phyloP scores from a whole-genome alignment of 768 basidiomycete species.

The Thelephora aurantiotincta region DNA sequence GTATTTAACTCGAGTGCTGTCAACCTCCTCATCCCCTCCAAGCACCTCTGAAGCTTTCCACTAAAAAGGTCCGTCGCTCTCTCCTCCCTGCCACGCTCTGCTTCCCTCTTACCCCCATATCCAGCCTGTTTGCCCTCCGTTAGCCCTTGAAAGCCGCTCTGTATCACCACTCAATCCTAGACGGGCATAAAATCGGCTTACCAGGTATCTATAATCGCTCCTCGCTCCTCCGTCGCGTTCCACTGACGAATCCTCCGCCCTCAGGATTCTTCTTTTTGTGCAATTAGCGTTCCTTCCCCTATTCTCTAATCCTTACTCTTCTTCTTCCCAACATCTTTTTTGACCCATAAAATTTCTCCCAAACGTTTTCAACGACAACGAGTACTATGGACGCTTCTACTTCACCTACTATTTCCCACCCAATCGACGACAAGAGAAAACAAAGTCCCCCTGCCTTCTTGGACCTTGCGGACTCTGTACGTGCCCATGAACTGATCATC shows the following conservation, averaged over 20 bases:
- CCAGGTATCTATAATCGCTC: slow-evolving; percentile 29
- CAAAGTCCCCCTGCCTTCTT: slow-evolving; percentile 86
- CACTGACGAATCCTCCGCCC: slow-evolving; percentile 4
- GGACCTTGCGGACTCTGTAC: slow-evolving; percentile 85
- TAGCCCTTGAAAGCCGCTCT: slow-evolving; percentile 42
- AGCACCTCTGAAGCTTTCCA: slow-evolving; percentile 13
- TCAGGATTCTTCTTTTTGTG: slow-evolving; percentile 36
- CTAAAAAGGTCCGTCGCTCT: slow-evolving; percentile 12
- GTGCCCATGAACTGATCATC: slow-evolving; percentile 18
- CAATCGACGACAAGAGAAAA: slow-evolving; percentile 53
- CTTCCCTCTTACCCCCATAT: slow-evolving; percentile 2
- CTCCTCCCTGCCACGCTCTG: slow-evolving; percentile 2
- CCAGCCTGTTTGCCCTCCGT: background rate
- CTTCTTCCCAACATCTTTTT: slow-evolving; percentile 36
- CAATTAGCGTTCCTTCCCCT: slow-evolving; percentile 38
- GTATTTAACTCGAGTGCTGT: slow-evolving; percentile 15
- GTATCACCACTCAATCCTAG: slow-evolving; percentile 70
- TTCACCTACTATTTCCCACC: slow-evolving; percentile 50
- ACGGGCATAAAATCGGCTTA: slow-evolving; percentile 65
- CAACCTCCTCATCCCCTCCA: slow-evolving; percentile 9
- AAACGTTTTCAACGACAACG: slow-evolving; percentile 42
- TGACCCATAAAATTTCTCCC: slow-evolving; percentile 36
- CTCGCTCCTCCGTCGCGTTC: slow-evolving; percentile 14
- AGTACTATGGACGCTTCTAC: slow-evolving; percentile 59
- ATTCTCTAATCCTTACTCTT: slow-evolving; percentile 30